Base-by-base conservation (phyloP, 805 yeast genomes). In the Saccharomycopsis sp. region DNA sequence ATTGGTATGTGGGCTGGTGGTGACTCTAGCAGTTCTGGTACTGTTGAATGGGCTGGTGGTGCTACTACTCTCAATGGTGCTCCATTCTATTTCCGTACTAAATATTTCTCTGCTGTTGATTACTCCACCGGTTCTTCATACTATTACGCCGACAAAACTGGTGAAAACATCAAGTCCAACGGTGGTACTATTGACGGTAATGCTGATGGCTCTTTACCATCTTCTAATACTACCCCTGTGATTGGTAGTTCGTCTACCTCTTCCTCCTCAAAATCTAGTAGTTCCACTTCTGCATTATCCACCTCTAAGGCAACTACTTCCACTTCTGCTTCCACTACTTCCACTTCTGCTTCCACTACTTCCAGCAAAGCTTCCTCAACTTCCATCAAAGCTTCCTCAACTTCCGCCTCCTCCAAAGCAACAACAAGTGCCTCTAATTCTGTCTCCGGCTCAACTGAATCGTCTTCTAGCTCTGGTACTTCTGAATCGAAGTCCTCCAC, bases 11-110 rank as follows among this genome's bases (percentile, higher is more conserved):
- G 82, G 82, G 78, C 81, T 5, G 82, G 79, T 16, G 82, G 81
- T 29, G 77, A 75, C 57, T 66, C 80, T 24, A 82, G 81, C 65
- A 70, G 75, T 2, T 73, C 65, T 47, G 90, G 90, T 40, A 85
- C 89, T 3, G 80, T 85, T 59, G 78, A 75, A 57, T 85, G 91
- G 91, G 88, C 90, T 2, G 91, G 91, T 50, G 89, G 88, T 15
- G 50, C 55, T 2, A 80, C 87, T 9, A 78, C 82, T 64, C 82
- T 74, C 61, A 59, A 72, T 14, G 64, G 73, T 5, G 80, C 75
- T 16, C 83, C 84, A 48, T 80, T 76, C 67, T 62, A 76, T 23
- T 80, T 82, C 79, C 62, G 70, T 58, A 73, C 85, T 61, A 69
- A 79, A 63, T 69, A 74, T 3, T 60, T 85, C 20, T 64, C 73